Conservation (phyloP, 2,329 filamentous ascomycete species). For the Calcarisporium arbuscula region DNA sequence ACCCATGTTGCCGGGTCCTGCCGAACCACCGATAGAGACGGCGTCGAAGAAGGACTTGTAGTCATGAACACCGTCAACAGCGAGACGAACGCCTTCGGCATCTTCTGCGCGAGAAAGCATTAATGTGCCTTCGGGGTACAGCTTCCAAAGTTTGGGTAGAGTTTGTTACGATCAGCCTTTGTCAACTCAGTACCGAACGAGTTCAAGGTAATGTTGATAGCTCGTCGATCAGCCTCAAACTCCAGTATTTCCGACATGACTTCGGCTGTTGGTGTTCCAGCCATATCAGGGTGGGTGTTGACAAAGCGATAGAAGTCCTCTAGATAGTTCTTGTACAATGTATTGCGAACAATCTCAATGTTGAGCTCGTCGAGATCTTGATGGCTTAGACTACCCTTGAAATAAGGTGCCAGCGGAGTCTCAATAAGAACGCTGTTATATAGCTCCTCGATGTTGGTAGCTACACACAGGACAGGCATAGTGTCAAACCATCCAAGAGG, state of each 20-base stretch:
- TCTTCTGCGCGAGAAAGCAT: constrained; percentile 96
- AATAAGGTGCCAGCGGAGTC: constrained; percentile 91
- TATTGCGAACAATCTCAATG: constrained; percentile 98
- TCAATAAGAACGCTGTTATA: constrained; percentile 98
- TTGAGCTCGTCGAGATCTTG: constrained; percentile 98
- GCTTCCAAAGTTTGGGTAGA: constrained; percentile 89
- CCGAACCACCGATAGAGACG: constrained; percentile 66
- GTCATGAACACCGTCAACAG: constrained; percentile 86
- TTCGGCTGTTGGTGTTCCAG: constrained; percentile 81
- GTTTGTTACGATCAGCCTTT: constrained; percentile 90
- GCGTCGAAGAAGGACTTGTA: constrained; percentile 97
- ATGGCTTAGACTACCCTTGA: constrained; percentile 93
- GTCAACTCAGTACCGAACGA: constrained; percentile 94
- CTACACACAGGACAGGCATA: constrained; percentile 94
- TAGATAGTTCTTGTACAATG: constrained; percentile 97
- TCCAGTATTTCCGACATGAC: constrained; percentile 95
- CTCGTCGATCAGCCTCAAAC: constrained; percentile 92
- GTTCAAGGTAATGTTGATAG: constrained; percentile 99
- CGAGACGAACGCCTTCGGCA: constrained; percentile 84
- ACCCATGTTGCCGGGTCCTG: constrained; percentile 76
- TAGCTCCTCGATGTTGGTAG: constrained; percentile 96
- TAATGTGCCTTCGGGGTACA: constrained; percentile 89
- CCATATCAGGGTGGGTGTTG: constrained; percentile 80
- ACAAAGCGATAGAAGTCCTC: constrained; percentile 97
- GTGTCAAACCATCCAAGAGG: constrained; percentile 98